Conservation (phyloP, 768 basidiomycete genomes). For the Pulveroboletus frians region DNA sequence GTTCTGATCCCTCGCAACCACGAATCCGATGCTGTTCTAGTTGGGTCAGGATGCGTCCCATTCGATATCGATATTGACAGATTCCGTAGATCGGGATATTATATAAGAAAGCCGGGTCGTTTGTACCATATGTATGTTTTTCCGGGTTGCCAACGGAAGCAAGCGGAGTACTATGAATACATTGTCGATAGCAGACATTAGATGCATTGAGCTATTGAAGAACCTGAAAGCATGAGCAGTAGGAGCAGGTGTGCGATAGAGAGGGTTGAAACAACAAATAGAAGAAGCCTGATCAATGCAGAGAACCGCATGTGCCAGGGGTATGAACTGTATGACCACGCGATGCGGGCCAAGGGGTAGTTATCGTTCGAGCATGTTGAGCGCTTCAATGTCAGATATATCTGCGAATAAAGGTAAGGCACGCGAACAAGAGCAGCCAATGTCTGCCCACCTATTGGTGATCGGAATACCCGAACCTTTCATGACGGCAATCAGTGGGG, state of each 20-base stretch:
- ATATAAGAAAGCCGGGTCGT: background rate
- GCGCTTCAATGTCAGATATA: slow-evolving; percentile 26
- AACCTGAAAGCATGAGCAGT: slow-evolving; percentile 8
- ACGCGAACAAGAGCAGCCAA: background rate
- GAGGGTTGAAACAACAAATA: slow-evolving; percentile 3
- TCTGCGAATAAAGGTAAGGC: slow-evolving; percentile 17
- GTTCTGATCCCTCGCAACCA: background rate
- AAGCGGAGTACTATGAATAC: slow-evolving; percentile 17
- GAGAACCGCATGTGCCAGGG: background rate
- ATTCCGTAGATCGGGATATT: background rate
- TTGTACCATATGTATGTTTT: slow-evolving; percentile 12
- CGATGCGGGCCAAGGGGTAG: background rate
- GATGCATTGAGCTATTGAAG: slow-evolving; percentile 16
- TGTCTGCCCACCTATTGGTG: slow-evolving; percentile 27
- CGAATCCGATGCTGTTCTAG: background rate
- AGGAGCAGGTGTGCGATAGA: slow-evolving; percentile 7
- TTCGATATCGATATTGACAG: background rate
- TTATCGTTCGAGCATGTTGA: slow-evolving; percentile 19
- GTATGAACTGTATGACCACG: slow-evolving; percentile 3
- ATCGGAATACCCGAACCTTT: slow-evolving; percentile 28
- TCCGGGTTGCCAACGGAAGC: background rate
- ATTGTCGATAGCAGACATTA: slow-evolving; percentile 17
- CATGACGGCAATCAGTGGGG: slow-evolving; percentile 6
- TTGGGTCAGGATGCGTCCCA: background rate
- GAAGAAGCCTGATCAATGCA: background rate